Percentiles rank a stretch among this genome's conserved stretches.
These are phyloP conservation scores for Mucor piriformis DNA, from an alignment of 371 early-diverging fungal genomes.

Conservation along the genomic window DNA sequence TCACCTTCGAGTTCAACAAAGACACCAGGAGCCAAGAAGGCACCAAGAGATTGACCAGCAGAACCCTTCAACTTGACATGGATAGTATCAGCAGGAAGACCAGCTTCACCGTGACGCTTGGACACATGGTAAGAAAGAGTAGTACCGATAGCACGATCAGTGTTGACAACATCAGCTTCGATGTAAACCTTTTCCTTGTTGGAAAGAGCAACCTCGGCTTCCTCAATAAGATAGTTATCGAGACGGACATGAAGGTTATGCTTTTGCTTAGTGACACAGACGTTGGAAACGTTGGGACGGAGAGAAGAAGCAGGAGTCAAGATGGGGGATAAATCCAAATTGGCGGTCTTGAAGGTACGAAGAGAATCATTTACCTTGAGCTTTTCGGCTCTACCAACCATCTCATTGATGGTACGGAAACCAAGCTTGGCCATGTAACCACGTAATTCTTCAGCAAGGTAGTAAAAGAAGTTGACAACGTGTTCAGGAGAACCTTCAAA, in stretches of 20 bases:
- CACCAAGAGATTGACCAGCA: constrained; percentile 96
- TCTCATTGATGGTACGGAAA: constrained; percentile 88
- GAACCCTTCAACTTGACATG: constrained; percentile 88
- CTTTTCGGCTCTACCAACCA: constrained; percentile 92
- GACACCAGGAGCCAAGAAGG: constrained; percentile 92
- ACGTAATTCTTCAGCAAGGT: constrained; percentile 93
- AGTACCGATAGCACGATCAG: constrained; percentile 93
- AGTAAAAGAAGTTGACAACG: constrained; percentile 97
- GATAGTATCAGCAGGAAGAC: constrained; percentile 86
- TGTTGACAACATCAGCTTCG: constrained; percentile 80
- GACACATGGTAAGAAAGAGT: constrained; percentile 91
- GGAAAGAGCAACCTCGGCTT: constrained; percentile 73
- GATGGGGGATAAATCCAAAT: constrained; percentile 84
- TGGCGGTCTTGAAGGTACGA: constrained; percentile 82
- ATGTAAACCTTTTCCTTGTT: constrained; percentile 65
- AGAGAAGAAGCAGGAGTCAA: constrained; percentile 86
- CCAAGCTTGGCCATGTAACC: constrained; percentile 92
- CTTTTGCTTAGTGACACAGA: constrained; percentile 81
- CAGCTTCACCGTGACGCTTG: constrained; percentile 76
- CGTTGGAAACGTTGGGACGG: constrained; percentile 86
- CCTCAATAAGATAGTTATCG: constrained; percentile 82
- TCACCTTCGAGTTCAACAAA: constrained; percentile 95
- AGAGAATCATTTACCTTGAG: constrained; percentile 74
- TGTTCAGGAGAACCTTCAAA: constrained; percentile 94
- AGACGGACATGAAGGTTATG: constrained; percentile 84